Conservation (phyloP, 164 flowering plant species). For the Paratinospora sagittata region DNA sequence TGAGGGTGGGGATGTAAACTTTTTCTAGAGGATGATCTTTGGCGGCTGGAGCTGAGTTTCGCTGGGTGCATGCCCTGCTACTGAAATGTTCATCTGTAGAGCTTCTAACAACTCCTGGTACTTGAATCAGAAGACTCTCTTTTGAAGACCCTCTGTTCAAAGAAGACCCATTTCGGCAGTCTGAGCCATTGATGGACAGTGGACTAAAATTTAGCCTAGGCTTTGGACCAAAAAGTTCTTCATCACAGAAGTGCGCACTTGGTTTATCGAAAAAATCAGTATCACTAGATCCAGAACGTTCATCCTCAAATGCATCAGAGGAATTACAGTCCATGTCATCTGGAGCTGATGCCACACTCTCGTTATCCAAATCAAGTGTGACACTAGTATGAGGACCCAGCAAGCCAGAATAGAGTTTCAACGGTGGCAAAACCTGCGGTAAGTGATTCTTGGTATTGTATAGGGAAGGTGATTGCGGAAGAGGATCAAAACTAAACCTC, state of each 20-base stretch:
- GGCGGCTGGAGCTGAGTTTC: conserved; percentile 16
- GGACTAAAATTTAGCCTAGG: too few species aligned
- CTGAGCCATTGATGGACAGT: not conserved
- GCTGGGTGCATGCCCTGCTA: conserved; percentile 15
- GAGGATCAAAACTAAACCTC: conserved; percentile 21
- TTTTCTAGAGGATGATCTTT: conserved; percentile 22
- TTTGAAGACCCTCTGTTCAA: conserved; percentile 39
- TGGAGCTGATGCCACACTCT: conserved; percentile 57
- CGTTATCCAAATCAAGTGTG: conserved; percentile 19
- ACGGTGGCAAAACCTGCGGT: conserved; percentile 51
- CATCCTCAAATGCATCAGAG: conserved; percentile 39
- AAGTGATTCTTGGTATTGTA: conserved; percentile 18
- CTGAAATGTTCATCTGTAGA: conserved; percentile 30
- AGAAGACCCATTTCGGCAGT: conserved; percentile 15
- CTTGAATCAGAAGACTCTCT: conserved; percentile 45
- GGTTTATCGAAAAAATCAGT: conserved; percentile 26
- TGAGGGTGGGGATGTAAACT: conserved; percentile 9
- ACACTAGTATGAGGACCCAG: conserved; percentile 33
- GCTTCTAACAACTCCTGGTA: conserved; percentile 35
- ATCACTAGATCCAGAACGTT: conserved; percentile 24
- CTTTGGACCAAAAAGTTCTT: conserved; percentile 25
- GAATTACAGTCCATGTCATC: conserved; percentile 29
- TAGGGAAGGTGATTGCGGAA: conserved; percentile 36
- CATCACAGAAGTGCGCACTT: conserved; percentile 13
- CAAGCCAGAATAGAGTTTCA: conserved; percentile 53